Base-by-base conservation (phyloP, 164 flowering plant species). In the Magnolia sinica region DNA sequence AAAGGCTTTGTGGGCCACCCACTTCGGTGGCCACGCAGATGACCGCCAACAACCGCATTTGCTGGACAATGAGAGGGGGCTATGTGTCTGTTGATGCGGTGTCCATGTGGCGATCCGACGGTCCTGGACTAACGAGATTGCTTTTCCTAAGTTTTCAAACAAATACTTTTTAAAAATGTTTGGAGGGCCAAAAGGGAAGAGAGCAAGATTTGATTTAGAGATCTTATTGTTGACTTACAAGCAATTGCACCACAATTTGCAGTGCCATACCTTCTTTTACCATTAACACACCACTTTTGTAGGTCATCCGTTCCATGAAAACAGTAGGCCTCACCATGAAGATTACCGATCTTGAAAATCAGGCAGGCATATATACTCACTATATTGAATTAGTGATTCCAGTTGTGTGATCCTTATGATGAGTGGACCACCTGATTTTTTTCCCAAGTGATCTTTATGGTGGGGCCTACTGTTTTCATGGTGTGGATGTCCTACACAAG, bases 31-130 rank as follows among this genome's bases (percentile, higher is more conserved):
- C 74, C 31, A 72, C 61, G 61, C 61, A 51, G 64, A 55, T 55
- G 61, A 72, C 63, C 64, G 63, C 55, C 70, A 68, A 72, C 63
- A 68, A 72, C 45, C 10, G 29, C 64, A 72, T 51, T 52, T 72
- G 18, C 20, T 22, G 13, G 27, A 18, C n/a, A 22, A 72, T 8
- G 24, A 19, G 24, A 72, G 27, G 20, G 16, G 64, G 16, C 64
- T 22, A 72, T 61, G 74, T 27, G 74, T n/a, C 13, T 0, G 73
- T 7, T 1, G 55, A n/a, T 49, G 73, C 22, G 4, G 19, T 1
- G 23, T 70, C 58, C 73, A 19, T 22, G 58, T 49, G 52, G 55
- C 9, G 50, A 72, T 72, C 74, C 8, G 31, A 52, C 74, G 74
- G 74, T 52, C 19, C 9, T 23, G 11, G 64, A 72, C 19, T n/a